Base-by-base conservation (phyloP, 2,329 filamentous ascomycete genomes). In the Cytospora mali region DNA sequence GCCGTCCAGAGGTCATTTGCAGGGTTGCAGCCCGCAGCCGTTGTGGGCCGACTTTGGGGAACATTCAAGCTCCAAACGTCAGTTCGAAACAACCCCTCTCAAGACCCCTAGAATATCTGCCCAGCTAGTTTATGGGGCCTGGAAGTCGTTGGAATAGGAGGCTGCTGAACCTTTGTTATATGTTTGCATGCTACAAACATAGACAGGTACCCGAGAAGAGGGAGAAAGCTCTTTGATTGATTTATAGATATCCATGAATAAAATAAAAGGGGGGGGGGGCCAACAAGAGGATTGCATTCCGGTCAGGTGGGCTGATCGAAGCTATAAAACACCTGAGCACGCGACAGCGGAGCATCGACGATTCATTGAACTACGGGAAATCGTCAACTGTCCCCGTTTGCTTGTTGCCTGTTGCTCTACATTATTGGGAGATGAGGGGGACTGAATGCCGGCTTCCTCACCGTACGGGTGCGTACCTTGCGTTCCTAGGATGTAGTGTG, bases 401-500 rank as follows among this genome's bases (percentile, higher is more conserved):
- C n/a, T n/a, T n/a, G n/a, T n/a, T n/a, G n/a, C n/a, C n/a, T n/a
- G n/a, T n/a, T n/a, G n/a, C n/a, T n/a, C n/a, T n/a, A n/a, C n/a
- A n/a, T n/a, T n/a, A n/a, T n/a, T n/a, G n/a, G 13, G 27, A n/a
- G n/a, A 54, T 27, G 50, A 33, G 35, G 39, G 57, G 21, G 53
- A 48, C 27, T 54, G 35, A 23, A 49, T 54, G 58, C 58, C 58
- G 58, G 29, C 31, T 29, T 9, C 56, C 56, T 31, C 56, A 25
- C 48, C 33, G 56, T 58, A 52, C 56, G n/a, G n/a, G n/a, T n/a
- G n/a, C 13, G 29, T 39, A 39, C 14, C 57, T 60, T 50, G 42
- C 42, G 42, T 46, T 46, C 1, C n/a, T 23, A 23, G 42, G 21
- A 23, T 4, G 4, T 46, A 23, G 18, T 21, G 42, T 46, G n/a